These are phyloP conservation scores for Halteria grandinella DNA, from an alignment of 73 alveolate genomes.

Conservation along the genomic window DNA sequence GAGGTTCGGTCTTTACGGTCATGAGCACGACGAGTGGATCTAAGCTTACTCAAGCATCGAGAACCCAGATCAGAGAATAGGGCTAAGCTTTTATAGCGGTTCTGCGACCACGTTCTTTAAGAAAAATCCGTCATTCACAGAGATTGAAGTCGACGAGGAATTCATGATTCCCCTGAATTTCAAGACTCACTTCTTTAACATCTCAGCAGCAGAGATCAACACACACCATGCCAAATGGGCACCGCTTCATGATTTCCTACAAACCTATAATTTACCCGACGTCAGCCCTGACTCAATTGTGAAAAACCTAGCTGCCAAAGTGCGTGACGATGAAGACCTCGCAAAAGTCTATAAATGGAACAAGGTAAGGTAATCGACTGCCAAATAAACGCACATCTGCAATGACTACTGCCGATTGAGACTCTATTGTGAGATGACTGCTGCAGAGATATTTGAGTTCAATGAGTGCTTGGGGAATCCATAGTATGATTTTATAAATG, in stretches of 20 bases:
- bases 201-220: conserved; percentile 9
- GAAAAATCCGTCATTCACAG: conserved; percentile 57
- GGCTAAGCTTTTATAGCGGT: conserved; percentile 20
- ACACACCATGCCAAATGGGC: not conserved
- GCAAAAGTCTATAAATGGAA: not conserved
- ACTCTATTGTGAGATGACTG: too few relatives aligned
- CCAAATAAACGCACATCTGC: too few relatives aligned
- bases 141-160: conserved; percentile 52
- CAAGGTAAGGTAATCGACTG: not conserved
- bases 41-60: not conserved
- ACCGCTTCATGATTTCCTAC: not conserved
- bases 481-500: too few relatives aligned
- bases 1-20: conserved; percentile 49
- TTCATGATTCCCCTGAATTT: conserved; percentile 47
- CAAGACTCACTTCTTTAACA: conserved; percentile 50
- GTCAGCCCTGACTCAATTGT: not conserved
- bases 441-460: too few relatives aligned
- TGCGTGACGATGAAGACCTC: not conserved
- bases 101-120: conserved; percentile 37
- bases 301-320: not conserved
- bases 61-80: conserved; percentile 36
- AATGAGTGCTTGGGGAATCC: too few relatives aligned
- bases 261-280: not conserved
- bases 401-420: too few relatives aligned
- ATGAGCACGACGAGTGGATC: conserved; percentile 51